phyloP scores from a whole-genome alignment of 2,329 filamentous ascomycete genomes.

The Verticillium albo-atrum region DNA sequence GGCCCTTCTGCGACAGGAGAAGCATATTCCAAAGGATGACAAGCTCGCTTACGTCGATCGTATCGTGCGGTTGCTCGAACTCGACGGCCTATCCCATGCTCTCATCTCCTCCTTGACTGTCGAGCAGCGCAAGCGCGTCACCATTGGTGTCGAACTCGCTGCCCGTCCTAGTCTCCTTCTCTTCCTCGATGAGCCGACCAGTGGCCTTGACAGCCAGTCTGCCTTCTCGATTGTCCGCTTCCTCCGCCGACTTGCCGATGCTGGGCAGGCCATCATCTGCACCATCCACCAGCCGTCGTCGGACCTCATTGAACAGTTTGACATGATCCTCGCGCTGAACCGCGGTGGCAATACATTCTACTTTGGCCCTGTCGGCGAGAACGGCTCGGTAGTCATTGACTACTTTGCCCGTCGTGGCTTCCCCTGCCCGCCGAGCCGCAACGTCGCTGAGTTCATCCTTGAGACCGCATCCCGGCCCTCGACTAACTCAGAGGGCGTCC shows the following conservation, averaged over 20 bases:
- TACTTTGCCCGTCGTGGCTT: slow-evolving; percentile 63
- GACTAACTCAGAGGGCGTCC: slow-evolving; percentile 26
- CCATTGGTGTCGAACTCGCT: slow-evolving; percentile 65
- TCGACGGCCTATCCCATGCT: slow-evolving; percentile 60
- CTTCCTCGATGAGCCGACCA: slow-evolving; percentile 65
- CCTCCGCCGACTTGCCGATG: slow-evolving; percentile 47
- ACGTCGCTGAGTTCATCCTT: slow-evolving; percentile 46
- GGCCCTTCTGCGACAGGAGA: slow-evolving; percentile 58
- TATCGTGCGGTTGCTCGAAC: slow-evolving; percentile 61
- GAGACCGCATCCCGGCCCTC: slow-evolving; percentile 36
- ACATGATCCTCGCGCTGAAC: slow-evolving; percentile 67
- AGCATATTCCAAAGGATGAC: slow-evolving; percentile 47
- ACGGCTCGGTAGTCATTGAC: slow-evolving; percentile 49
- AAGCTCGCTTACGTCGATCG: slow-evolving; percentile 64
- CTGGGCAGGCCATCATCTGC: slow-evolving; percentile 59
- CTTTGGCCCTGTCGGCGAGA: slow-evolving; percentile 67
- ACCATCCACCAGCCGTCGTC: slow-evolving; percentile 61
- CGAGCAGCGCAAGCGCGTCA: slow-evolving; percentile 58
- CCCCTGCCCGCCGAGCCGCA: slow-evolving; percentile 53
- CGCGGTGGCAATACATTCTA: slow-evolving; percentile 69
- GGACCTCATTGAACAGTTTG: slow-evolving; percentile 62
- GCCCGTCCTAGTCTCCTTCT: slow-evolving; percentile 62
- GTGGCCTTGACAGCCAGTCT: slow-evolving; percentile 31
- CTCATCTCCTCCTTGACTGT: slow-evolving; percentile 48
- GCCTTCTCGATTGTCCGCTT: slow-evolving; percentile 36